Evolutionary conservation across 441 rosid species (phyloP), one percentile per base, ranked within the genome.

Genomic region (Euphorbia schlechtendalii): DNA sequence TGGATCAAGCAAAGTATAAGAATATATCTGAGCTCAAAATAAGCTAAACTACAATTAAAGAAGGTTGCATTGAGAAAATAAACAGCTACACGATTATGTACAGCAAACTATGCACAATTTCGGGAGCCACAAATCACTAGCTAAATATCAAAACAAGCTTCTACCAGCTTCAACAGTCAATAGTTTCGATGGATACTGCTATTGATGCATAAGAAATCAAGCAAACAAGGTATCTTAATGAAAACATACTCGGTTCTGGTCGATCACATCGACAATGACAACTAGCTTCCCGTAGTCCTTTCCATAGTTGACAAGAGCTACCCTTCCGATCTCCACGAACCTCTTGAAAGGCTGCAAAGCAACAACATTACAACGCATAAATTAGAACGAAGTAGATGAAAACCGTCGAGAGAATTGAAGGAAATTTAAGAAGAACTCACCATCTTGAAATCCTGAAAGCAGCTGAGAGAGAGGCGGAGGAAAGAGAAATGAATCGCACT

Each of bases 241-340:
- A 8, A 22, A 8, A 38, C 48, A 43, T 73, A 92, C 96, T 41
- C 96, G 73, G 83, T 92, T 92, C 79, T 92, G 98, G 70, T 92
- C 96, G 61, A 89, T 73, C 66, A 92, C 93, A 77, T 92, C 96
- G 63, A 92, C 98, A 64, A 92, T 89, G 14, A 89, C 98, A 25
- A 92, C 98, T 15, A 92, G 91, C 75, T 80, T 83, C 10, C 98
- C 96, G 62, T 86, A 83, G 3, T 92, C 98, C 67, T 86, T 74
- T 0, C 96, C 96, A 80, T 84, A 87, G 91, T 92, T 92, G 27
- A 89, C 86, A 43, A 89, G 93, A 8, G 96, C 94, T 14, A 92
- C 98, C 64, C 96, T 81, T 32, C 98, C 98, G 48, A 92, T 89
- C 92, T 89, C 96, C 0, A 89, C 91, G 82, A 80, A 89, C 83